Evolutionary conservation across 305 asterid genomes (phyloP).

Genomic region (Solanum hybrid): DNA sequence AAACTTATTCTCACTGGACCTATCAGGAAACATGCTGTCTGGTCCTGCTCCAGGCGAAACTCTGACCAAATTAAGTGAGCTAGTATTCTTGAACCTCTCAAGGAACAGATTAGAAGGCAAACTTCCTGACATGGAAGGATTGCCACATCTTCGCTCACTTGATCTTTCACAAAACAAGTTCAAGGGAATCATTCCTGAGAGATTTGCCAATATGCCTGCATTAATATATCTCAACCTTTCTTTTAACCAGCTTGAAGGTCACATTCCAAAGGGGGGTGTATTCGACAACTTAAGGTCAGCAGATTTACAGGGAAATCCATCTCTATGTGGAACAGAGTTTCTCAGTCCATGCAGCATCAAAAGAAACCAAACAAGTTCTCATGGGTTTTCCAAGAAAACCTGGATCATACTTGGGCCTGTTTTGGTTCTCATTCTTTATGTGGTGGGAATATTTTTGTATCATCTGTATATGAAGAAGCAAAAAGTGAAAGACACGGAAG

Average conservation of each 20-base stretch:
- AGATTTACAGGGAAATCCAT: slow-evolving; percentile 46
- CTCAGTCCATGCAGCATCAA: slow-evolving; percentile 21
- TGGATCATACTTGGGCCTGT: slow-evolving; percentile 26
- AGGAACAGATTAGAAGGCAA: slow-evolving; percentile 42
- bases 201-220: slow-evolving; percentile 31
- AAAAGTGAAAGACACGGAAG: not conserved
- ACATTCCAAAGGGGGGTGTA: slow-evolving; percentile 44
- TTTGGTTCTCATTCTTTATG: slow-evolving; percentile 19
- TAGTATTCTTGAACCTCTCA: slow-evolving; percentile 47
- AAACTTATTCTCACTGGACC: slow-evolving; percentile 49
- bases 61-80: slow-evolving; percentile 31
- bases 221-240: slow-evolving; percentile 63
- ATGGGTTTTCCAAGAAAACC: slow-evolving; percentile 21
- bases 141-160: slow-evolving; percentile 29
- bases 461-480: slow-evolving; percentile 16
- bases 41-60: slow-evolving; percentile 30
- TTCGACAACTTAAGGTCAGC: slow-evolving; percentile 21
- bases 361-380: slow-evolving; percentile 8
- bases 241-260: slow-evolving; percentile 64
- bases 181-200: slow-evolving; percentile 52
- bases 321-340: slow-evolving; percentile 44
- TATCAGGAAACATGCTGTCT: slow-evolving; percentile 50
- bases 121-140: slow-evolving; percentile 38
- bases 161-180: slow-evolving; percentile 66
- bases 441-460: slow-evolving; percentile 11